Evolutionary conservation across 139 green algal genomes (phyloP).

Genomic region (Volvox reticuliferus): DNA sequence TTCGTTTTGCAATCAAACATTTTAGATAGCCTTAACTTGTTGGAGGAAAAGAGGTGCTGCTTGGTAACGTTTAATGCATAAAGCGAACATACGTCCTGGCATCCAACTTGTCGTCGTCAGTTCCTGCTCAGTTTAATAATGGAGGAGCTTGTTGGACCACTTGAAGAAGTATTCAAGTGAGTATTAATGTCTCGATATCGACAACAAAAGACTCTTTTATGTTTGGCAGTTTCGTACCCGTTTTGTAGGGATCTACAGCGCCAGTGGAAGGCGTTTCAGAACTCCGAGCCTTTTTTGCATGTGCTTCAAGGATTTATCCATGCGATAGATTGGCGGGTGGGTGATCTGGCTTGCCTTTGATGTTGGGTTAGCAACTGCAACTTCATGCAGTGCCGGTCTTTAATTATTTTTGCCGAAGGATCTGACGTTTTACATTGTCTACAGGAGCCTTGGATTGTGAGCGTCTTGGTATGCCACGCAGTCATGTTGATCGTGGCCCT

Average conservation of each 20-base stretch:
- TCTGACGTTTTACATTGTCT: neutral
- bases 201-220: neutral
- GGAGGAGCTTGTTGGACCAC: conserved; percentile 53
- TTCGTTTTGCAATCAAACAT: too few species aligned
- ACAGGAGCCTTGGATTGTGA: conserved; percentile 61
- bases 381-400: neutral
- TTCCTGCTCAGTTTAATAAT: conserved; percentile 3
- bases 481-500: conserved; percentile 37
- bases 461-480: conserved; percentile 23
- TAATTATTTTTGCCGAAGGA: neutral
- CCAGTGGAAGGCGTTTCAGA: conserved; percentile 54
- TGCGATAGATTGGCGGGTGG: conserved; percentile 60
- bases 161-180: conserved; percentile 55
- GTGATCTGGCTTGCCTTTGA: neutral
- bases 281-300: conserved; percentile 48
- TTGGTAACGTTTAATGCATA: neutral
- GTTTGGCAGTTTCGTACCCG: neutral
- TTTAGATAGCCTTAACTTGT: too few species aligned
- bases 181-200: neutral
- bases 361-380: neutral
- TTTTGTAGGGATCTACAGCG: conserved; percentile 41
- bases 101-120: neutral
- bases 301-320: conserved; percentile 57
- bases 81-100: too few species aligned
- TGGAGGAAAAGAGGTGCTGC: neutral